Evolutionary conservation across 345 rosid genomes (phyloP).

Genomic region (Leavenworthia alabamica): DNA sequence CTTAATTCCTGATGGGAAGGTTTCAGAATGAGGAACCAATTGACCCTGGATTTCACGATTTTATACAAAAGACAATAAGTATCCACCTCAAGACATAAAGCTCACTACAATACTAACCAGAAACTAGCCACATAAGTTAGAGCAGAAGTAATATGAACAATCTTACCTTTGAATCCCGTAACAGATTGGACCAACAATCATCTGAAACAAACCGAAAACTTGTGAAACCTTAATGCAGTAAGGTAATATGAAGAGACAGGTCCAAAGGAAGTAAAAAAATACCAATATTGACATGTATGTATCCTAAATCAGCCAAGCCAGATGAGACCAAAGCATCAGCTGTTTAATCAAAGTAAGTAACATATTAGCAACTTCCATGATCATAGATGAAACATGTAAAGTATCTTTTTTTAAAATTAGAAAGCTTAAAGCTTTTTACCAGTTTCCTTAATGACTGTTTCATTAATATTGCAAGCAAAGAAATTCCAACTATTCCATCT

Average conservation of each 20-base stretch:
- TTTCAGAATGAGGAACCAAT: constrained; percentile 63
- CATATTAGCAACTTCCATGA: neutral
- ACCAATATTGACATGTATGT: constrained; percentile 82
- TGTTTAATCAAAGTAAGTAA: constrained; percentile 25
- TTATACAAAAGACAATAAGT: too few relatives aligned
- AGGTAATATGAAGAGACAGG: neutral
- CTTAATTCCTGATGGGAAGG: constrained; percentile 89
- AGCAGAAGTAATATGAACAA: neutral
- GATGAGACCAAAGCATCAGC: constrained; percentile 89
- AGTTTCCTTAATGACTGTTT: constrained; percentile 81
- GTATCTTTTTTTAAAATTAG: neutral
- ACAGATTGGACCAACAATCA: constrained; percentile 83
- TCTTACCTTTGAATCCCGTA: constrained; percentile 56
- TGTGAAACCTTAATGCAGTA: constrained; percentile 21
- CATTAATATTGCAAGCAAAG: constrained; percentile 82
- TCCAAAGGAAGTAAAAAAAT: constrained; percentile 11
- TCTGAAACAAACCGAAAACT: constrained; percentile 41
- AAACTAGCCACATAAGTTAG: too few relatives aligned
- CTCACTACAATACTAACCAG: too few relatives aligned
- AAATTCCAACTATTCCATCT: constrained; percentile 99
- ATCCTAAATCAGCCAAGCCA: constrained; percentile 91
- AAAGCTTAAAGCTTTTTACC: constrained; percentile 34
- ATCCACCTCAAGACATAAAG: too few relatives aligned
- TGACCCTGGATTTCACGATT: constrained; percentile 48
- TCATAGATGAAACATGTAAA: neutral